Conservation (phyloP, 345 rosid genomes). For the Populus alba region DNA sequence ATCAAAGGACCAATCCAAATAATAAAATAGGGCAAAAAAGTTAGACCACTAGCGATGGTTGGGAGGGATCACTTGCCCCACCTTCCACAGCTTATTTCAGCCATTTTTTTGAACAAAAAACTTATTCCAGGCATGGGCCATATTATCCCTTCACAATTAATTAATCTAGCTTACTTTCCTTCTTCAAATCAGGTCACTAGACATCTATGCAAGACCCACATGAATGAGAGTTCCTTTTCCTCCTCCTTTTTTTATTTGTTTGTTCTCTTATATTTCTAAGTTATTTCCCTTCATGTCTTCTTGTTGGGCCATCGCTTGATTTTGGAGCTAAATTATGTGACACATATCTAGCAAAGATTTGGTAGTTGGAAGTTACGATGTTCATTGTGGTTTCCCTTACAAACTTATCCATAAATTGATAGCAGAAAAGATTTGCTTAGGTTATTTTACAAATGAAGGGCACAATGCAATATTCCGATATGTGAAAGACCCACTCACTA, state of each 20-base stretch:
- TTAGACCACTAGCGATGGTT: conserved; percentile 32
- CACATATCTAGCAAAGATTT: conserved; percentile 17
- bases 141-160: background rate
- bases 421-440: background rate
- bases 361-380: conserved; percentile 8
- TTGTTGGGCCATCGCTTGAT: conserved; percentile 15
- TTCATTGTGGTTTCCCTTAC: background rate
- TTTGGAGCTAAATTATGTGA: conserved; percentile 8
- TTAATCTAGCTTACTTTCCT: conserved; percentile 21
- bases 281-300: conserved; percentile 17
- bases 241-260: conserved; percentile 12
- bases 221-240: conserved; percentile 11
- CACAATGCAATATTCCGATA: background rate
- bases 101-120: background rate
- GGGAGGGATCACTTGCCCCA: conserved; percentile 41
- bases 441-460: background rate
- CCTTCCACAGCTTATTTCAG: conserved; percentile 5
- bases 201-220: conserved; percentile 12
- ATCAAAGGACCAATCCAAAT: conserved; percentile 14
- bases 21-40: conserved; percentile 4
- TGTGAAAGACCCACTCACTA: background rate
- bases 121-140: conserved; percentile 9
- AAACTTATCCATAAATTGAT: conserved; percentile 13
- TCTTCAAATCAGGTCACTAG: conserved; percentile 1
- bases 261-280: conserved; percentile 10